Evolutionary conservation across 148 eudicot genomes (phyloP).

Genomic region (Chenopodium album): DNA sequence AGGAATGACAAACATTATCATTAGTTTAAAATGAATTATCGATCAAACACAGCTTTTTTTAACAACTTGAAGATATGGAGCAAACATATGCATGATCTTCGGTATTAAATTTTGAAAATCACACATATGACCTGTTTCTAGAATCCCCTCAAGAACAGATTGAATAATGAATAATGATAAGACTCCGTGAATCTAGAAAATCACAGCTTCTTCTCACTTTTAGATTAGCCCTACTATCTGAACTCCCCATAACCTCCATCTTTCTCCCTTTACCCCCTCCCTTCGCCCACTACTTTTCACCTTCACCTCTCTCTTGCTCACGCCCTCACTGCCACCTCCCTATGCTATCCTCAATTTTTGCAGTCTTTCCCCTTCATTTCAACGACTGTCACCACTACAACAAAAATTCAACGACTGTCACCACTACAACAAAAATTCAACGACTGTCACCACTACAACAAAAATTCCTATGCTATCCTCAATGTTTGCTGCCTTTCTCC

Average conservation of each 20-base stretch:
- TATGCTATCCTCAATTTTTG: background rate
- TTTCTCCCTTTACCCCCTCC: background rate
- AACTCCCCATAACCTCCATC: background rate
- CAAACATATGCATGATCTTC: background rate
- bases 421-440: too few relatives aligned
- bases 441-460: background rate
- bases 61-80: background rate
- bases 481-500: background rate
- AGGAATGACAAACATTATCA: background rate
- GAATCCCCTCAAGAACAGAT: background rate
- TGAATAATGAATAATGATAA: background rate
- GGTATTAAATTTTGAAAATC: background rate
- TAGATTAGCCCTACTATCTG: background rate
- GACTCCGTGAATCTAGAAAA: background rate
- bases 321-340: background rate
- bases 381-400: background rate
- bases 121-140: too few relatives aligned
- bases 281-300: background rate
- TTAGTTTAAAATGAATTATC: background rate
- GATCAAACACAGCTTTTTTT: background rate
- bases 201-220: background rate
- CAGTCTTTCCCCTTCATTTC: background rate
- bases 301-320: background rate
- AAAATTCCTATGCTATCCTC: too few relatives aligned
- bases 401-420: too few relatives aligned